phyloP scores from a whole-genome alignment of 805 yeast species.

The Ogataea pini region DNA sequence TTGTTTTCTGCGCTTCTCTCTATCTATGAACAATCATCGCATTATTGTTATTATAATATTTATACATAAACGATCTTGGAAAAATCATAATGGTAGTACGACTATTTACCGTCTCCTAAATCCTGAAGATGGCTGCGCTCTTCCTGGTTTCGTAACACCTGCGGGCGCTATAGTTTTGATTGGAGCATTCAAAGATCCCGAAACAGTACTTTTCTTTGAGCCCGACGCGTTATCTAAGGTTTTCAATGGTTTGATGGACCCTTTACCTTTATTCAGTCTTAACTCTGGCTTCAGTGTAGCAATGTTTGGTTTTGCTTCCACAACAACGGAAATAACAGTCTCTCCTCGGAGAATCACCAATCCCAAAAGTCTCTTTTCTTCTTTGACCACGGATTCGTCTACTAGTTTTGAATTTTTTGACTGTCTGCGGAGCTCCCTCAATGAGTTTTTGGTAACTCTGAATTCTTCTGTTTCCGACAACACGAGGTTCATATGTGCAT shows the following conservation, averaged over 20 bases:
- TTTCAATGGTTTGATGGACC: slow-evolving; percentile 33
- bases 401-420: slow-evolving; percentile 16
- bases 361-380: slow-evolving; percentile 78
- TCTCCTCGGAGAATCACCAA: slow-evolving; percentile 86
- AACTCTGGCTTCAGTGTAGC: slow-evolving; percentile 32
- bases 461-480: slow-evolving; percentile 82
- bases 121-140: slow-evolving; percentile 11
- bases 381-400: slow-evolving; percentile 44
- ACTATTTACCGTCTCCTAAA: slow-evolving; percentile 17
- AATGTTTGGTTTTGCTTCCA: slow-evolving; percentile 62
- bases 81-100: not conserved
- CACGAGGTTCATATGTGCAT: slow-evolving; percentile 84
- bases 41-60: not conserved
- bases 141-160: slow-evolving; percentile 23
- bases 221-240: slow-evolving; percentile 20
- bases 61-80: not conserved
- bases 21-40: slow-evolving; percentile 52
- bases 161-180: slow-evolving; percentile 22
- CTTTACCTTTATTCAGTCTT: slow-evolving; percentile 35
- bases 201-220: not conserved
- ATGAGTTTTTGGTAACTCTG: slow-evolving; percentile 66
- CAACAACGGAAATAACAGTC: slow-evolving; percentile 68
- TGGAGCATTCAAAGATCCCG: slow-evolving; percentile 18
- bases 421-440: slow-evolving; percentile 18
- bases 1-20: slow-evolving; percentile 94